A percentile compares a stretch with the other conserved stretches of the same genome.
Evolutionary conservation across 2,329 filamentous ascomycete species (phyloP).

Genomic region (Grosmannia clavigera): DNA sequence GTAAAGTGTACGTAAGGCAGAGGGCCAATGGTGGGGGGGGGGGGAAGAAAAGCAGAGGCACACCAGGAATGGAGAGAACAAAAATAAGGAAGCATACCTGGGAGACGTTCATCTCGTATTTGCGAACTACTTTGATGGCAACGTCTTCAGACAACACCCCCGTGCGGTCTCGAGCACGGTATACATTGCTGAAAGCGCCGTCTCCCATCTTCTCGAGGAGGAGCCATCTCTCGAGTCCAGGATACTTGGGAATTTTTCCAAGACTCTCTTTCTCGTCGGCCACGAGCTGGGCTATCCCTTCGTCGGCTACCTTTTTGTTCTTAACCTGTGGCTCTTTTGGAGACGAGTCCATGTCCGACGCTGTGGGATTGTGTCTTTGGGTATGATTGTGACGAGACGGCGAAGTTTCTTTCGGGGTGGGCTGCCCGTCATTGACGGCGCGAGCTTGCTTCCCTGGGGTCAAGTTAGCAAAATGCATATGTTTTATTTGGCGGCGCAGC

Average conservation of each 20-base stretch:
- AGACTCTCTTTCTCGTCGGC: constrained; percentile 83
- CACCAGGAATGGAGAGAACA: constrained; percentile 12
- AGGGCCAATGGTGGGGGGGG: no score
- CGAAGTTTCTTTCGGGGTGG: constrained; percentile 35
- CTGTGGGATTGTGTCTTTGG: neutral
- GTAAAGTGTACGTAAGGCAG: no score
- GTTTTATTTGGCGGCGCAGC: neutral
- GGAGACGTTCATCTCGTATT: constrained; percentile 97
- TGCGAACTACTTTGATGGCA: constrained; percentile 96
- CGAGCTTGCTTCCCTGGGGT: constrained; percentile 74
- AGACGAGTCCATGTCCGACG: neutral
- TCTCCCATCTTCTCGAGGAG: constrained; percentile 96
- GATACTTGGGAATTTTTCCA: constrained; percentile 75
- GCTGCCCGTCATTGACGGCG: constrained; percentile 40
- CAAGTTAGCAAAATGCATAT: constrained; percentile 8
- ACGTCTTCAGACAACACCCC: constrained; percentile 60
- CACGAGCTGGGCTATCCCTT: constrained; percentile 72
- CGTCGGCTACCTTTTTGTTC: constrained; percentile 40
- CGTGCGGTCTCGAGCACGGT: constrained; percentile 66
- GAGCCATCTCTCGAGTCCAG: constrained; percentile 74
- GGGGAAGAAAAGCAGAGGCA: constrained; percentile 17
- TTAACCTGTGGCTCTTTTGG: constrained; percentile 17
- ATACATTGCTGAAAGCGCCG: constrained; percentile 97
- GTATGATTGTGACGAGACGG: constrained; percentile 17
- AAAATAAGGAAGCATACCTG: constrained; percentile 52